Evolutionary conservation across 108 stramenopile species (phyloP), one percentile per base, ranked within the genome.

Genomic region (Asterionellopsis glacialis): DNA sequence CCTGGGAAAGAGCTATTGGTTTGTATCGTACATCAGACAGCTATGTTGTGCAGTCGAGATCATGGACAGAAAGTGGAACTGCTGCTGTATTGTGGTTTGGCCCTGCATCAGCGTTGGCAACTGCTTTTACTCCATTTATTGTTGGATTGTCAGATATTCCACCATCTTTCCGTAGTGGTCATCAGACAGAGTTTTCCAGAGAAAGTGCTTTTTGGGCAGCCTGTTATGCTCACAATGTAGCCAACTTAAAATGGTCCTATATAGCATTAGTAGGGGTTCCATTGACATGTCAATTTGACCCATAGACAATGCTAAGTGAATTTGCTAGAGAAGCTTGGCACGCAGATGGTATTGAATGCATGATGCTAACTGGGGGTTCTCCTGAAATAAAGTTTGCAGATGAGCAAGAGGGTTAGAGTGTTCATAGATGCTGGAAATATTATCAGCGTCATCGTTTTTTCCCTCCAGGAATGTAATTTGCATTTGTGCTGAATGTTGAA

Each of bases 1-100:
- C 67, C 23, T 84, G 79, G 77, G 83, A 84, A 63, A 65, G 83
- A 24, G 53, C 77, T 26, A 84, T 84, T 57, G 79, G 76, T 19
- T 47, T 84, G 24, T 81, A 75, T 61, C 76, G 83, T 14, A 77
- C 76, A 25, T 57, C 58, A 15, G 79, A 81, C 57, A 73, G 74
- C 53, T 84, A 75, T 62, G 59, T 84, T 25, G 72, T 78, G 11
- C 48, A 41, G 24, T 52, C 51, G 11, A 15, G 33, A 22, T 14
- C 44, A 65, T 40, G 15, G 25, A 9, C 24, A 61, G 51, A 23
- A 23, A 11, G 12, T 57, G 16, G 18, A 48, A 14, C 22, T 21
- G 61, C 24, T 51, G 68, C 68, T 42, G 56, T 79, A n/a, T 56
- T 79, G 19, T 79, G 77, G 77, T 79, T 64, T 61, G 77, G 62